A percentile compares a stretch with the other conserved stretches of the same genome.
Evolutionary conservation across 108 stramenopile genomes (phyloP).

Genomic region (Craspedostauros australis): DNA sequence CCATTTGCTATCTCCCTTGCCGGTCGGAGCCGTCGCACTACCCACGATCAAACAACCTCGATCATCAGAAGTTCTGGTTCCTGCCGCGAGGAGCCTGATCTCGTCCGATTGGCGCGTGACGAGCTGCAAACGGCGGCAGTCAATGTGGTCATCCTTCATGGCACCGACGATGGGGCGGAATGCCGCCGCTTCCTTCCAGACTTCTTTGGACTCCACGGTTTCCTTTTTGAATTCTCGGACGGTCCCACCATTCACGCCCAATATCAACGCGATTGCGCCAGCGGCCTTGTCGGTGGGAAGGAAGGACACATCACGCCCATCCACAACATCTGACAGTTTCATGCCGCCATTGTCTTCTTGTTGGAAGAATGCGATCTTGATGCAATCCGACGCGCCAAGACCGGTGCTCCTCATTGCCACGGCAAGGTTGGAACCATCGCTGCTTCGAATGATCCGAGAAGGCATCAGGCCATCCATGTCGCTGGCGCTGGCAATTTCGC

Average conservation of each 20-base stretch:
- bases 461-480: conserved; percentile 46
- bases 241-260: conserved; percentile 43
- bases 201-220: background rate
- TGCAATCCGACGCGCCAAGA: too few relatives aligned
- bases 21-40: conserved; percentile 22
- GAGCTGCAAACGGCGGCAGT: conserved; percentile 43
- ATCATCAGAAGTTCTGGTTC: conserved; percentile 23
- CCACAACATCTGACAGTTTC: conserved; percentile 13
- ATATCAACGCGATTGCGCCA: conserved; percentile 41
- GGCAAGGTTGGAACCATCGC: too few relatives aligned
- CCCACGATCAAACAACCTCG: conserved; percentile 44
- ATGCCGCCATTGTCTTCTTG: background rate
- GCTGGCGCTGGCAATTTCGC: conserved; percentile 55
- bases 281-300: conserved; percentile 26
- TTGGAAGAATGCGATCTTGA: conserved; percentile 16
- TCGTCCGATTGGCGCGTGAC: conserved; percentile 26
- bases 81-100: conserved; percentile 39
- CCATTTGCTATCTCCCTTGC: conserved; percentile 17
- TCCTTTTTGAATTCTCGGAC: conserved; percentile 12
- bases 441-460: conserved; percentile 44
- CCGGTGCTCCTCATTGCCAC: too few relatives aligned
- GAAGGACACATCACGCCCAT: conserved; percentile 64
- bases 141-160: conserved; percentile 33
- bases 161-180: conserved; percentile 44
- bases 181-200: conserved; percentile 14